Base-by-base conservation (phyloP, 2,329 filamentous ascomycete species). In the Talaromyces amestolkiae region DNA sequence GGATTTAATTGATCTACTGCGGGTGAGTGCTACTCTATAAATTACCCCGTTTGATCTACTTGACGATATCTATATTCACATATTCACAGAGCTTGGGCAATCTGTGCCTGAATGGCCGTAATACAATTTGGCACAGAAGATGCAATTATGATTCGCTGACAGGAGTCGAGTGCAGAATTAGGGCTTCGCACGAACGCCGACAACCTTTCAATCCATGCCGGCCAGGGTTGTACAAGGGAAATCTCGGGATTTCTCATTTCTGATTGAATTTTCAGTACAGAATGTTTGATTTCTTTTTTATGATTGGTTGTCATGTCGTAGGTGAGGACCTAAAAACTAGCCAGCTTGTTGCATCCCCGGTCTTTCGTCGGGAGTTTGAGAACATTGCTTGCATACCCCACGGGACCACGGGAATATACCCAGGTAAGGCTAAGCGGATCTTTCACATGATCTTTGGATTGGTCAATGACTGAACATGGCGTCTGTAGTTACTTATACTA, bases 371-470 rank as follows among this genome's bases (percentile, higher is more conserved):
- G 27, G n/a, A 13, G n/a, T 35, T 35, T 33, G 31, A 54, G 10
- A 37, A 2, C 27, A 19, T 35, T 13, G 15, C 27, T 31, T 53
- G 49, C 49, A 33, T 31, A 39, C 19, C 33, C 33, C n/a, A 56
- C 53, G n/a, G 10, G 31, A 22, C 31, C 35, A 11, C 56, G 56
- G 56, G 27, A 24, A 31, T 59, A 59, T 59, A n/a, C 15, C 56
- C 56, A 59, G 56, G 56, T 31, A 59, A 11, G 56, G 56, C 39
- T 39, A 59, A 45, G 56, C 56, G 56, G 56, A 45, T 59, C 56
- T 33, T 37, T 19, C 22, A 22, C 35, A 43, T 35, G 51, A 19
- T 13, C 3, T 13, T 33, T 35, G 51, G 31, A 54, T 15, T 35
- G 10, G 49, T 17, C 39, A 41, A 41, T 2, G 39, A 41, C 39